phyloP scores from a whole-genome alignment of 306 rosid genomes.

The Inga oerstediana region DNA sequence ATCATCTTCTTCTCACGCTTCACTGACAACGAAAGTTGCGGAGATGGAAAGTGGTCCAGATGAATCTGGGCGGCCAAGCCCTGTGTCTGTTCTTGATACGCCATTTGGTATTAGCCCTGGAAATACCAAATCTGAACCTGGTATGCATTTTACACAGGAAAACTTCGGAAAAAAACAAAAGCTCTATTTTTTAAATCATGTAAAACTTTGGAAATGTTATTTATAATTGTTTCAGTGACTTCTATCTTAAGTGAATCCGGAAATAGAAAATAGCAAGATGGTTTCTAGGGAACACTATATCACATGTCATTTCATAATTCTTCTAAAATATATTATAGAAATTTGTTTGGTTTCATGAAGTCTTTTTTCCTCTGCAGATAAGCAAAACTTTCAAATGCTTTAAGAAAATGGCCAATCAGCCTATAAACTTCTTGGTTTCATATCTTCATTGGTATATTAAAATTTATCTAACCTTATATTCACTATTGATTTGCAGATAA shows the following conservation, averaged over 20 bases:
- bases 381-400: conserved; percentile 5
- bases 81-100: conserved; percentile 85
- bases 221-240: background rate
- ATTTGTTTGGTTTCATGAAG: background rate
- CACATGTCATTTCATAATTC: background rate
- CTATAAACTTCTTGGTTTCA: conserved; percentile 1
- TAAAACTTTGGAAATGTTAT: background rate
- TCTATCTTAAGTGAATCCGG: no score
- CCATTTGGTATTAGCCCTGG: conserved; percentile 62
- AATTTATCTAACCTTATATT: conserved; percentile 34
- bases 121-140: conserved; percentile 46
- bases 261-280: background rate
- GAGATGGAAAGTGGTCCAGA: conserved; percentile 50
- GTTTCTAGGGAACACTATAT: background rate
- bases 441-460: conserved; percentile 19
- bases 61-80: conserved; percentile 78
- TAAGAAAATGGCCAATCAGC: conserved; percentile 1
- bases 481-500: conserved; percentile 51
- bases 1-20: conserved; percentile 55
- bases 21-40: conserved; percentile 42
- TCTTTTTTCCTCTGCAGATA: background rate
- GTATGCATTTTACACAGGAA: conserved; percentile 44
- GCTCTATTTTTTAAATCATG: background rate
- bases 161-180: background rate
- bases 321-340: background rate